These are phyloP conservation scores for Tetradesmus lagerheimii DNA, from an alignment of 139 green algal species.

Conservation along the genomic window DNA sequence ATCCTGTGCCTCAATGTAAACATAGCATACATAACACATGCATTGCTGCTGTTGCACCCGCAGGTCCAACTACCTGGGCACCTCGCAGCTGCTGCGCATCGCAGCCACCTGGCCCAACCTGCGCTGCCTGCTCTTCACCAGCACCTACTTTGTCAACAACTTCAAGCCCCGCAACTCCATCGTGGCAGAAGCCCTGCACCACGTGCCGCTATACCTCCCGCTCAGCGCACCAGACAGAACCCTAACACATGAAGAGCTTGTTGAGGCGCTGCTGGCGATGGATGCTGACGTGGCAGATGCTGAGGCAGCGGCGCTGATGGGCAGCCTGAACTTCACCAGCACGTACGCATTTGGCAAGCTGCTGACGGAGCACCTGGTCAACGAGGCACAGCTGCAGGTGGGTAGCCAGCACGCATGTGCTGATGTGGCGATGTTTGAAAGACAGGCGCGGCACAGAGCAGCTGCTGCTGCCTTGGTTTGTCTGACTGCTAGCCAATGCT, in stretches of 20 bases:
- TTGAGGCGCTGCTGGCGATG: conserved; percentile 1
- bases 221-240: not conserved
- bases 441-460: no score
- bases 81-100: not conserved
- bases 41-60: no score
- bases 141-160: conserved; percentile 42
- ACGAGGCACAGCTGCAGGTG: not conserved
- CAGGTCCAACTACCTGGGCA: conserved; percentile 32
- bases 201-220: not conserved
- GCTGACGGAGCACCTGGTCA: conserved; percentile 56
- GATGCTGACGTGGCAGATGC: not conserved
- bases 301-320: not conserved
- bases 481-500: no score
- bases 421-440: no score
- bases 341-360: conserved; percentile 38
- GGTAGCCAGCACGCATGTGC: no score
- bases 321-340: conserved; percentile 6
- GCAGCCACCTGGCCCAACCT: not conserved
- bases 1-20: no score
- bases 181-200: not conserved
- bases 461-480: no score
- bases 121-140: not conserved
- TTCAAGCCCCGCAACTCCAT: not conserved
- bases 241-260: not conserved
- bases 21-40: no score